phyloP scores from a whole-genome alignment of 352 stramenopile species.

The Phytophthora hibernalis region DNA sequence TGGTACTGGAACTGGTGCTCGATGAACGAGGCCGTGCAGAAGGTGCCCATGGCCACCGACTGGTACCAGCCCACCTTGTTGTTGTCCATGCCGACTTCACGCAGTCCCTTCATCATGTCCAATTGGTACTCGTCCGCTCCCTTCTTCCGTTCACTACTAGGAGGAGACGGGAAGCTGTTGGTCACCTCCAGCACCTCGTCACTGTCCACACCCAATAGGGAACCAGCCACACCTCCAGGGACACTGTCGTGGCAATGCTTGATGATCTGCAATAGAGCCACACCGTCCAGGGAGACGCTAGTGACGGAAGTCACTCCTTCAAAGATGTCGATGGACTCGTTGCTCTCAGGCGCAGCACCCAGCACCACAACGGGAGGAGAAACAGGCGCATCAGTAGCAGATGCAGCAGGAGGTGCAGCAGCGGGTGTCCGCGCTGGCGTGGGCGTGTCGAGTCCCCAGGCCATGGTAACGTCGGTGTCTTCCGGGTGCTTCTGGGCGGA shows the following conservation, averaged over 20 bases:
- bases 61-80: constrained; percentile 99
- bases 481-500: constrained; percentile 20
- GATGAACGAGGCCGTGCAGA: constrained; percentile 94
- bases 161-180: constrained; percentile 97
- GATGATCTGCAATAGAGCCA: constrained; percentile 94
- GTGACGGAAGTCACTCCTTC: constrained; percentile 71
- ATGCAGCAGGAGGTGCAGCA: constrained; percentile 20
- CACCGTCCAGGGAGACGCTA: constrained; percentile 78
- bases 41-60: constrained; percentile 96
- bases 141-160: constrained; percentile 78
- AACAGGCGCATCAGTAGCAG: not conserved
- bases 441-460: constrained; percentile 65
- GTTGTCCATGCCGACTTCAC: constrained; percentile 98
- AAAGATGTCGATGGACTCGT: constrained; percentile 75
- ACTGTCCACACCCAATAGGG: constrained; percentile 95
- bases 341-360: constrained; percentile 32
- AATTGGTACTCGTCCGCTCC: constrained; percentile 96
- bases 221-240: constrained; percentile 94
- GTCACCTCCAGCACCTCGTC: constrained; percentile 96
- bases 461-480: constrained; percentile 48
- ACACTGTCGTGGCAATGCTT: constrained; percentile 98
- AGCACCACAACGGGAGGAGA: constrained; percentile 18
- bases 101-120: constrained; percentile 99
- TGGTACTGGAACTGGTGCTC: constrained; percentile 98
- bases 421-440: constrained; percentile 32